Conservation (phyloP, 192 early-diverging fungal genomes). For the Powellomyces hirtus region DNA sequence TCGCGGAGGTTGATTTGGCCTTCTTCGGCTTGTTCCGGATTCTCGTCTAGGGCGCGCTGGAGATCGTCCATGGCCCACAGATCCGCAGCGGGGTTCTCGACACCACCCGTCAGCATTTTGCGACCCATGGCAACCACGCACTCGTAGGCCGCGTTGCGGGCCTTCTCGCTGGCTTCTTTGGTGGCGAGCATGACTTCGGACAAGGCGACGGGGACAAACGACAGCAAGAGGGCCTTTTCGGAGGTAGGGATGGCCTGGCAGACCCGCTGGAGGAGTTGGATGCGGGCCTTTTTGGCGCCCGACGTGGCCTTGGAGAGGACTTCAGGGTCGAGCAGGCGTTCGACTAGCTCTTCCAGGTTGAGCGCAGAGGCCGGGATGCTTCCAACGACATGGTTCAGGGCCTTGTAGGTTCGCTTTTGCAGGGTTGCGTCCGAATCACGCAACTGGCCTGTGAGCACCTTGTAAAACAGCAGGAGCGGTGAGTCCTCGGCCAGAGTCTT, state of each 20-base stretch:
- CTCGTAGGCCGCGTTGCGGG: constrained; percentile 78
- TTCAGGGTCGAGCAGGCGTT: constrained; percentile 62
- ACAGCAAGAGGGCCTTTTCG: constrained; percentile 57
- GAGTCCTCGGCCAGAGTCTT: constrained; percentile 23
- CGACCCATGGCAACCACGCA: constrained; percentile 84
- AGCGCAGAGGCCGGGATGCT: constrained; percentile 30
- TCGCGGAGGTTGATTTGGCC: constrained; percentile 50
- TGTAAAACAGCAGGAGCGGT: constrained; percentile 42
- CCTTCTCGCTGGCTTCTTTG: constrained; percentile 91
- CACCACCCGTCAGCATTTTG: constrained; percentile 65
- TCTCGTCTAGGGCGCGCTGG: neutral
- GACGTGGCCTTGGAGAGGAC: constrained; percentile 63
- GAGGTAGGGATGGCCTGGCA: constrained; percentile 61
- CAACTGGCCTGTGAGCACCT: constrained; percentile 51
- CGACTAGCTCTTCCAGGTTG: constrained; percentile 56
- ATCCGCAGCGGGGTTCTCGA: neutral
- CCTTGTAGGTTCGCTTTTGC: constrained; percentile 96
- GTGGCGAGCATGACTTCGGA: constrained; percentile 90
- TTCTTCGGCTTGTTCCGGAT: neutral
- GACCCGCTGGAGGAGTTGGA: constrained; percentile 64
- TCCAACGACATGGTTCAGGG: constrained; percentile 60
- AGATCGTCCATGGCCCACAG: constrained; percentile 15
- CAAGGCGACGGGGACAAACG: constrained; percentile 82
- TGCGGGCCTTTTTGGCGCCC: constrained; percentile 79
- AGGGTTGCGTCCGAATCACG: constrained; percentile 68